Evolutionary conservation across 2,329 filamentous ascomycete genomes (phyloP).

Genomic region (Aspergillus felis): DNA sequence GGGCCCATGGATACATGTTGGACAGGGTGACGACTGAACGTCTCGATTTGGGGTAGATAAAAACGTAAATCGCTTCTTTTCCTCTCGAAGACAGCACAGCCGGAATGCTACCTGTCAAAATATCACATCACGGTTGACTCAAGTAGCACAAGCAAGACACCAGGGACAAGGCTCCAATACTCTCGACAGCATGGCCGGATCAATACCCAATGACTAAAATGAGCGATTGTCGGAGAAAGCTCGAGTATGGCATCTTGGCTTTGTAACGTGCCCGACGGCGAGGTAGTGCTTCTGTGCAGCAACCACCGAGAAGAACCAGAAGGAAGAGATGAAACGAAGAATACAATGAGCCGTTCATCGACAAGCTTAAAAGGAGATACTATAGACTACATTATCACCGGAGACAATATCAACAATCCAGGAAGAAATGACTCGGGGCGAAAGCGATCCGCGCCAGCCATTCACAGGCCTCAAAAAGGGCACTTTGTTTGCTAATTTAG

Average conservation of each 20-base stretch:
- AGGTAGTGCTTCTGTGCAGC: background rate
- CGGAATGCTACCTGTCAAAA: background rate
- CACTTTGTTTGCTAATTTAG: slow-evolving; percentile 12
- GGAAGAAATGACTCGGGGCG: background rate
- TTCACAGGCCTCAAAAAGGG: background rate
- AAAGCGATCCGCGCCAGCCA: slow-evolving; percentile 1
- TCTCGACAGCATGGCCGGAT: background rate
- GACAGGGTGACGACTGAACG: background rate
- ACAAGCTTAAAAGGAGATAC: background rate
- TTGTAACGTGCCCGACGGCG: background rate
- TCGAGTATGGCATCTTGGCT: background rate
- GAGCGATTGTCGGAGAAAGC: slow-evolving; percentile 1
- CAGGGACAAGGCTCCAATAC: background rate
- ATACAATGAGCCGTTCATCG: background rate
- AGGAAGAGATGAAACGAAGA: slow-evolving; percentile 1
- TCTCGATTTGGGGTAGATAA: background rate
- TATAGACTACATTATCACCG: slow-evolving; percentile 7
- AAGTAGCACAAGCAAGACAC: background rate
- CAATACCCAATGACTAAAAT: slow-evolving; percentile 1
- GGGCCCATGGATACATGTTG: background rate
- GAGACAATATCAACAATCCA: slow-evolving; percentile 1
- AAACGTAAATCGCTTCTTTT: background rate
- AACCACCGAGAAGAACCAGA: background rate
- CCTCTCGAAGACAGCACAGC: background rate
- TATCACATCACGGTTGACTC: background rate